phyloP scores from a whole-genome alignment of 2,329 filamentous ascomycete genomes.

The Aphanoascus verrucosus region DNA sequence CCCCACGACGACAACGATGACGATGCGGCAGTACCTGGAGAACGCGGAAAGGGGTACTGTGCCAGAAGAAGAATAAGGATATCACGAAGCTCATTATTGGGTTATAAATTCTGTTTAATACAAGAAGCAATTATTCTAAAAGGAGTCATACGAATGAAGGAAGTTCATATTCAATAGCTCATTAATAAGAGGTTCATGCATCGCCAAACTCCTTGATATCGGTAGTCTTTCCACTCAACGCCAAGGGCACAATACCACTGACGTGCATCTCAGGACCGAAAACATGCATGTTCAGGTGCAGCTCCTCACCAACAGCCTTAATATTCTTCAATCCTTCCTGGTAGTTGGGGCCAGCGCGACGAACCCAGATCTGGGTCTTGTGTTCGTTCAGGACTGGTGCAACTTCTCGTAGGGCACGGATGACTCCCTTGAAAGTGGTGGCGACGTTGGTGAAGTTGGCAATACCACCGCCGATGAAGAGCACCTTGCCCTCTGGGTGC shows the following conservation, averaged over 20 bases:
- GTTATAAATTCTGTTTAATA: slow-evolving; percentile 8
- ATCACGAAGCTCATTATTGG: slow-evolving; percentile 6
- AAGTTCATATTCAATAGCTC: not conserved
- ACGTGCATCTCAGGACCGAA: slow-evolving; percentile 77
- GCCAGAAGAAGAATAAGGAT: not conserved
- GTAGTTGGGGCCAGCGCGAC: slow-evolving; percentile 88
- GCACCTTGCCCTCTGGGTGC: slow-evolving; percentile 84
- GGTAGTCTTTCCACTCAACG: slow-evolving; percentile 56
- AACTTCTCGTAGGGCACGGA: slow-evolving; percentile 86
- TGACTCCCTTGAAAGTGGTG: slow-evolving; percentile 99
- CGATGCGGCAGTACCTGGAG: not conserved
- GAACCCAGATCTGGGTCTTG: slow-evolving; percentile 97
- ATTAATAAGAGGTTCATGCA: slow-evolving; percentile 22
- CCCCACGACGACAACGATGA: too few species aligned
- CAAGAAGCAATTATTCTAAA: slow-evolving; percentile 8
- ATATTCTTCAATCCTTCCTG: slow-evolving; percentile 99
- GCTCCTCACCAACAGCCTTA: slow-evolving; percentile 88
- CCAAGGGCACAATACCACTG: slow-evolving; percentile 88
- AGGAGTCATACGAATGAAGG: not conserved
- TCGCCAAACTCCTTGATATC: slow-evolving; percentile 50
- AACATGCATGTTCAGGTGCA: slow-evolving; percentile 90
- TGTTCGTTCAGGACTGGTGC: slow-evolving; percentile 79
- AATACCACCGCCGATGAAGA: slow-evolving; percentile 99
- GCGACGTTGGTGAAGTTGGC: slow-evolving; percentile 99
- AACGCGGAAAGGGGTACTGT: not conserved